Evolutionary conservation across 1,284 basidiomycete genomes (phyloP), one percentile per base, ranked within the genome.

Genomic region (Ceratorhiza oryzae-sativae): DNA sequence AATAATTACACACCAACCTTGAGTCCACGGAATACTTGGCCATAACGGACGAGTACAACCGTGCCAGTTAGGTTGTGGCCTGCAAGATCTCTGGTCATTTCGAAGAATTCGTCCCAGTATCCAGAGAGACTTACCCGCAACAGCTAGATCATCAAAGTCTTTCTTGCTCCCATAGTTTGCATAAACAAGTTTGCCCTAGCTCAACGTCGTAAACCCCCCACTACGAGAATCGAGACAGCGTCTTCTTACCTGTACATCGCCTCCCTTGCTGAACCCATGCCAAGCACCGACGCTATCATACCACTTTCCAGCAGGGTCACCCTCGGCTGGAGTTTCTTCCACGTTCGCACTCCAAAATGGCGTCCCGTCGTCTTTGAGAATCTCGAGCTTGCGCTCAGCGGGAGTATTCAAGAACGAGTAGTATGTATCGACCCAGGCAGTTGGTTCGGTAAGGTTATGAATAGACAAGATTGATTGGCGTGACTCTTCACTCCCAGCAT

Each of bases 11-110:
- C 60, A 72, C 77, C 30, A 62, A 89, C 90, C 83, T 91, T 91
- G 30, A 98, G 84, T 15, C 96, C 97, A 75, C 96, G 90, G 84
- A 94, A 94, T 72, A 87, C 79, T 25, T 80, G 79, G 13, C 94
- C 95, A 78, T 98, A 98, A 68, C 94, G 90, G 65, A 87, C 86
- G 13, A 98, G 83, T n/a, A 90, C 90, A 72, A 98, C 89, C 77
- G 91, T 92, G 70, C 90, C 94, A 0, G 85, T 89, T 71, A 97
- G 83, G 77, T 94, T 85, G 56, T 89, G 84, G 5, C 94, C 93
- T 77, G 82, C 78, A 23, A n/a, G 72, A 41, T 30, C 41, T n/a
- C 13, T 58, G 41, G 32, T 12, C 5, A 39, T 23, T 13, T 20
- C 13, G 55, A 32, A 9, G 13, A 6, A 45, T 12, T 20, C 27